Conservation (phyloP, 2,329 filamentous ascomycete species). For the Botrytis sinoallii region DNA sequence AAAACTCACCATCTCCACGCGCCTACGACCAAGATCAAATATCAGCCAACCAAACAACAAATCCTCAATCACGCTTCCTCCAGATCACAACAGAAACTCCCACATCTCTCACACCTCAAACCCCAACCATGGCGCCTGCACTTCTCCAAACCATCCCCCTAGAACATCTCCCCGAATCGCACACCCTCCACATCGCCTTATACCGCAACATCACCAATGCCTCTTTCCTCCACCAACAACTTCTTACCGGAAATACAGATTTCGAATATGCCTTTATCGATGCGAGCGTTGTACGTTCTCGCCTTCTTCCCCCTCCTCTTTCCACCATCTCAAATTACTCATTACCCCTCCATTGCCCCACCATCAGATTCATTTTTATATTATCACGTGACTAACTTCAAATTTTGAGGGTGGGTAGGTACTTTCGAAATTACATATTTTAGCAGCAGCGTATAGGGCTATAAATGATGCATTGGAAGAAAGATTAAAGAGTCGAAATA, state of each 20-base stretch:
- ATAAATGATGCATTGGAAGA: constrained; percentile 45
- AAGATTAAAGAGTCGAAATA: constrained; percentile 48
- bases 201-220: constrained; percentile 78
- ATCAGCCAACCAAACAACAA: not conserved
- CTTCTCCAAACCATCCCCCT: constrained; percentile 62
- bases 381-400: constrained; percentile 19
- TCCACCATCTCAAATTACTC: not conserved
- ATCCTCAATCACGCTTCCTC: not conserved
- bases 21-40: not conserved
- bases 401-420: constrained; percentile 38
- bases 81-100: not conserved
- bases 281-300: constrained; percentile 63
- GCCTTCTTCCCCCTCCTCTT: not conserved
- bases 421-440: constrained; percentile 46
- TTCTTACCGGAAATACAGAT: constrained; percentile 76
- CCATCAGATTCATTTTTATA: not conserved
- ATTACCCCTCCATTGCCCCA: not conserved
- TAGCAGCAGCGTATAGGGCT: constrained; percentile 49
- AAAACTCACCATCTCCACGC: not conserved
- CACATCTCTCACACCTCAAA: too few relatives aligned
- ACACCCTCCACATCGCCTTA: constrained; percentile 69
- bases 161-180: constrained; percentile 67
- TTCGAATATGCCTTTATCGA: constrained; percentile 96
- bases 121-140: constrained; percentile 39
- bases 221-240: constrained; percentile 72